Conservation (phyloP, 768 basidiomycete genomes). For the Lactifluus rugatus region DNA sequence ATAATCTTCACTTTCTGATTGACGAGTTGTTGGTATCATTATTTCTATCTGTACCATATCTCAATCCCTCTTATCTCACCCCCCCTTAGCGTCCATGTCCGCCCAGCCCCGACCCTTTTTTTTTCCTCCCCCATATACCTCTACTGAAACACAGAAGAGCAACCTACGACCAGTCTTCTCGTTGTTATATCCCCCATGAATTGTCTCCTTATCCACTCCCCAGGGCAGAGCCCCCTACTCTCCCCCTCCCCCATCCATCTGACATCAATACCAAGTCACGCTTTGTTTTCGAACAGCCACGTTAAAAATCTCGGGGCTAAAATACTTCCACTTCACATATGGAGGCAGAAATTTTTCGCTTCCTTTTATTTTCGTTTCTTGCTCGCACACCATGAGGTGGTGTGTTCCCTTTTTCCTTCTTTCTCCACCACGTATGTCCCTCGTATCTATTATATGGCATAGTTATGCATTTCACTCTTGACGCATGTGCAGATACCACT, state of each 20-base stretch:
- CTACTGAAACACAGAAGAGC: background rate
- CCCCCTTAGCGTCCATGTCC: background rate
- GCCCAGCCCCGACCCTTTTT: background rate
- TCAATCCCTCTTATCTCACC: background rate
- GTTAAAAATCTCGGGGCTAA: background rate
- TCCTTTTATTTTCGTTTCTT: background rate
- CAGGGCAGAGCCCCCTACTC: background rate
- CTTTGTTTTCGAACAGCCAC: background rate
- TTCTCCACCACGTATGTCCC: background rate
- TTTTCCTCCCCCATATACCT: background rate
- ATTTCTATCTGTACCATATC: slow-evolving; percentile 6
- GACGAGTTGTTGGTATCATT: slow-evolving; percentile 13
- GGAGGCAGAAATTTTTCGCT: background rate
- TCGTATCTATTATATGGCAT: background rate
- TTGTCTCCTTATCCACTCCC: background rate
- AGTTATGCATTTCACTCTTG: background rate
- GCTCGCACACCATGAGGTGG: no score
- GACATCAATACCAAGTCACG: background rate
- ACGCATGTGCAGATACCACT: background rate
- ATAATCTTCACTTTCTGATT: background rate
- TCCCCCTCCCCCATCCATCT: background rate
- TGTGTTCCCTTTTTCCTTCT: background rate
- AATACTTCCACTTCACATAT: no score
- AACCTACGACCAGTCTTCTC: background rate
- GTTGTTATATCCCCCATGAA: background rate